Evolutionary conservation across 805 yeast species (phyloP).

Genomic region (Wickerhamomyces xylosicus): DNA sequence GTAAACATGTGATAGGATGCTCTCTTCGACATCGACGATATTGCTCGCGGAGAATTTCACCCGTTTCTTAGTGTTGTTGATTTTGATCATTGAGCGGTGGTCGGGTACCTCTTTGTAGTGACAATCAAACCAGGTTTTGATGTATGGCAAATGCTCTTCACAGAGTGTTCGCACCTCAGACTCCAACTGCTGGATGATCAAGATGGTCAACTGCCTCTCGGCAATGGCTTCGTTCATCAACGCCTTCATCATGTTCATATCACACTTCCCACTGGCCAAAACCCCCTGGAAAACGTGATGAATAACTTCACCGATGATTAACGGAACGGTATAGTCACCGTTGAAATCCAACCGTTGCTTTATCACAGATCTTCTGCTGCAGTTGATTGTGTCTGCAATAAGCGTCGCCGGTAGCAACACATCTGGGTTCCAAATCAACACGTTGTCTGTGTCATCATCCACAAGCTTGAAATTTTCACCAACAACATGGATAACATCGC

Average conservation of each 20-base stretch:
- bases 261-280: constrained; percentile 25
- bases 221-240: constrained; percentile 32
- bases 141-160: constrained; percentile 36
- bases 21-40: constrained; percentile 80
- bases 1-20: constrained; percentile 81
- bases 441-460: constrained; percentile 43
- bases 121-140: constrained; percentile 41
- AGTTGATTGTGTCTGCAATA: constrained; percentile 64
- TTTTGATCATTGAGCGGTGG: constrained; percentile 11
- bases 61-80: constrained; percentile 22
- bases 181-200: constrained; percentile 40
- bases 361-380: constrained; percentile 64
- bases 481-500: constrained; percentile 56
- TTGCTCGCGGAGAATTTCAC: constrained; percentile 44
- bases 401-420: constrained; percentile 70
- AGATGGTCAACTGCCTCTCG: constrained; percentile 37
- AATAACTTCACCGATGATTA: constrained; percentile 73
- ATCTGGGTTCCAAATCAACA: constrained; percentile 83
- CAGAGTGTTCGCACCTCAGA: constrained; percentile 34
- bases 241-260: constrained; percentile 19
- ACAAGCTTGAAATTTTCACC: constrained; percentile 31
- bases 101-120: constrained; percentile 28
- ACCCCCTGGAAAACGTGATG: constrained; percentile 59
- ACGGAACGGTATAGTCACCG: constrained; percentile 52
- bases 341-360: constrained; percentile 45